Conservation (phyloP, 2,329 filamentous ascomycete species). For the Aureobasidium pullulans region DNA sequence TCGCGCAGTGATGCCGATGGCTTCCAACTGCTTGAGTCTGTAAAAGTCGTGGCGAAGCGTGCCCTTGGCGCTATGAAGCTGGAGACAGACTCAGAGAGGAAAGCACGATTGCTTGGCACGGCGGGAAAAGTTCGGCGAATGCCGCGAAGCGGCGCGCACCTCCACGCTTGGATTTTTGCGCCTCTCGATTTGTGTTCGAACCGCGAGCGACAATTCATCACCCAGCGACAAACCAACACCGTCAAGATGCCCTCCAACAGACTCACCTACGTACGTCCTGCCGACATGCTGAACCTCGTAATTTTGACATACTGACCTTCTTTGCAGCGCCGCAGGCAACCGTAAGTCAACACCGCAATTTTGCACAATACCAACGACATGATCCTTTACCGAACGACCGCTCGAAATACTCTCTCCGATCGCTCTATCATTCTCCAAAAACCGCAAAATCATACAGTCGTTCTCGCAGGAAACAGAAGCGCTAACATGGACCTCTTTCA, state of each 20-base stretch:
- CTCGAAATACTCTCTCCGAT: slow-evolving; percentile 1
- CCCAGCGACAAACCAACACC: slow-evolving; percentile 24
- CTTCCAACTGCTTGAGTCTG: slow-evolving; percentile 3
- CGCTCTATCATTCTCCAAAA: not conserved
- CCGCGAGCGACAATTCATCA: slow-evolving; percentile 12
- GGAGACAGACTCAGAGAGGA: not conserved
- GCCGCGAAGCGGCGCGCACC: not conserved
- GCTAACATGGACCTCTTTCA: slow-evolving; percentile 31
- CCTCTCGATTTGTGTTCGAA: not conserved
- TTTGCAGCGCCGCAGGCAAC: slow-evolving; percentile 47
- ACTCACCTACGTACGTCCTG: slow-evolving; percentile 47
- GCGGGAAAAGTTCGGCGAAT: not conserved
- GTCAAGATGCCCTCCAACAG: slow-evolving; percentile 47
- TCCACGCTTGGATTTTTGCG: slow-evolving; percentile 5
- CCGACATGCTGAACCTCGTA: slow-evolving; percentile 14
- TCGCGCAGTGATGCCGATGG: slow-evolving; percentile 6
- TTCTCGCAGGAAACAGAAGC: not conserved
- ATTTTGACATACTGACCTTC: slow-evolving; percentile 27
- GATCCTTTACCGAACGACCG: not conserved
- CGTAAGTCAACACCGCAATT: slow-evolving; percentile 29
- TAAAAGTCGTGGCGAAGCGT: slow-evolving; percentile 11
- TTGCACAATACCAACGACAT: not conserved
- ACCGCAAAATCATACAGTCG: not conserved
- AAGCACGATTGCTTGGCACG: not conserved
- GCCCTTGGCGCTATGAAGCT: slow-evolving; percentile 1